Evolutionary conservation across 352 stramenopile genomes (phyloP).

Genomic region (Globisporangium acanthophoron): DNA sequence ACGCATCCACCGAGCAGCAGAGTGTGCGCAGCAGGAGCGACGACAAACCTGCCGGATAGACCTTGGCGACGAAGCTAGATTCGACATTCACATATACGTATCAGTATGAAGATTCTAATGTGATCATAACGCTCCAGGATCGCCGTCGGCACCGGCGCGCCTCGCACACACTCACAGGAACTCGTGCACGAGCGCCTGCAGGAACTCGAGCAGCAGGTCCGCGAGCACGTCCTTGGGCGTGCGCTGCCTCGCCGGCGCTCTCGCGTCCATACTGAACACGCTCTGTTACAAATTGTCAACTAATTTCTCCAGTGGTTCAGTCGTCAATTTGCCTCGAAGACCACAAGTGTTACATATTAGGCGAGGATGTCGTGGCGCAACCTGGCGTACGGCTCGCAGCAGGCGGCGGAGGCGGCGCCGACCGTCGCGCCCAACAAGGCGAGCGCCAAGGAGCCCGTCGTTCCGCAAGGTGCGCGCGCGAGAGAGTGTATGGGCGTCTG

Average conservation of each 20-base stretch:
- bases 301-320: not conserved
- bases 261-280: not conserved
- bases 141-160: not conserved
- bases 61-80: conserved; percentile 40
- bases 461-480: conserved; percentile 42
- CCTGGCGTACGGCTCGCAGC: conserved; percentile 78
- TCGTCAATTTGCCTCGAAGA: conserved; percentile 3
- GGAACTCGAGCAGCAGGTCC: conserved; percentile 67
- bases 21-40: not conserved
- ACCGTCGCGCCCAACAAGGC: conserved; percentile 49
- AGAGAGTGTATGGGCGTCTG: too few relatives aligned
- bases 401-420: conserved; percentile 59
- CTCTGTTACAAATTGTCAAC: not conserved
- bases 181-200: conserved; percentile 69
- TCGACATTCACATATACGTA: not conserved
- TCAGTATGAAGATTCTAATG: not conserved
- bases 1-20: not conserved
- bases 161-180: conserved; percentile 49
- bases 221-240: conserved; percentile 29
- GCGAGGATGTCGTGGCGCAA: conserved; percentile 59
- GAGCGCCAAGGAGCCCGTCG: conserved; percentile 40
- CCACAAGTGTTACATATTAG: not conserved
- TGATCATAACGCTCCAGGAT: not conserved
- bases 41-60: conserved; percentile 52
- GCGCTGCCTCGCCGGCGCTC: not conserved